Evolutionary conservation across 1,139 yeast genomes (phyloP), one percentile per base, ranked within the genome.

Genomic region (Blastobotrys aristatus): DNA sequence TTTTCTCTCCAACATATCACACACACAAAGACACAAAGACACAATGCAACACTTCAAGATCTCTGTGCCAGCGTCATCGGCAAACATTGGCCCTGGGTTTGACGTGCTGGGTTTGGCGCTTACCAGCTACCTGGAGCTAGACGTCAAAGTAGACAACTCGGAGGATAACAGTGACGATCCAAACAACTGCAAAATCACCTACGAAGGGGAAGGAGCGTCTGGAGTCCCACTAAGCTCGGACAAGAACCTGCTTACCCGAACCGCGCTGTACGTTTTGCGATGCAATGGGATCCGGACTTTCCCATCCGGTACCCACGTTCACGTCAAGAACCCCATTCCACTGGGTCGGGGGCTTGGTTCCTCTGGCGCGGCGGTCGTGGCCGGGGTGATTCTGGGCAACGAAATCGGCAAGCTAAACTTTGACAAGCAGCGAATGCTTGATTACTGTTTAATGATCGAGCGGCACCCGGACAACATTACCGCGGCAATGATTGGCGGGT

Each of bases 401-500:
- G 92, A 83, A 58, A 73, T 89, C 24, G 97, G 94, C 21, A 74
- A 77, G 49, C 72, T 92, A 41, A 80, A 78, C 1, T 78, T 88
- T 53, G 72, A 82, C 47, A 90, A 85, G 66, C 82, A 79, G 57
- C 75, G 98, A 58, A 76, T 92, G 81, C 74, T 92, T 61, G 98
- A 92, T 68, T 92, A 86, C 71, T 88, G 97, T 66, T 75, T 92
- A 57, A 86, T 92, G 90, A 90, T 92, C 59, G 98, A 92, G 71
- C 81, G 97, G 64, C 98, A 92, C 62, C 98, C 98, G 30, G 98
- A 92, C 68, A 92, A 92, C 67, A 90, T 92, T 61, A 90, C 97
- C 20, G 98, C 98, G 31, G 96, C 98, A 40, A 88, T 92, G 96
- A 83, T 90, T 80, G 98, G 98, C 50, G 97, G 98, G 3, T 92